Percentiles rank a stretch among this genome's conserved stretches.
Conservation (phyloP, 495 filamentous ascomycete species). For the Penicillium crystallinum region DNA sequence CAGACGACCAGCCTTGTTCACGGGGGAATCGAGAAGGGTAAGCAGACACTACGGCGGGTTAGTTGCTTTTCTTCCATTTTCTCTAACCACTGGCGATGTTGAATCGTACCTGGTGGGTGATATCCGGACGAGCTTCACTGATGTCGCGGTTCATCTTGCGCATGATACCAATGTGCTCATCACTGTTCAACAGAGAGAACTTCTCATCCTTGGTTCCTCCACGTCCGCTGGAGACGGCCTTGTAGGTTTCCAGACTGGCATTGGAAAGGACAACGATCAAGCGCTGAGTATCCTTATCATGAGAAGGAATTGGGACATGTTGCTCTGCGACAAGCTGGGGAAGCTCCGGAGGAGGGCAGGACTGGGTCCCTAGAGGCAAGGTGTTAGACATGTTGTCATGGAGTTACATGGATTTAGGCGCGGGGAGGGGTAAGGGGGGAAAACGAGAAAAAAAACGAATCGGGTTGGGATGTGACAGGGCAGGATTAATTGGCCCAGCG, state of each 20-base stretch:
- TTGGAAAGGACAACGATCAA: conserved; percentile 95
- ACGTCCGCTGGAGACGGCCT: conserved; percentile 69
- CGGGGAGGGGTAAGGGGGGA: background rate
- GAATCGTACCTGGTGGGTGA: conserved; percentile 85
- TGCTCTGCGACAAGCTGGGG: conserved; percentile 92
- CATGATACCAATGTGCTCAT: conserved; percentile 98
- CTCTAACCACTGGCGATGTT: background rate
- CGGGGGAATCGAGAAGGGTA: conserved; percentile 92
- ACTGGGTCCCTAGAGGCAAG: conserved; percentile 67
- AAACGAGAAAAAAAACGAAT: background rate
- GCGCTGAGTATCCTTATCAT: conserved; percentile 82
- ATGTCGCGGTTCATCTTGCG: conserved; percentile 99
- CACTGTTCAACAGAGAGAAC: conserved; percentile 93
- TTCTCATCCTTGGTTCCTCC: conserved; percentile 77
- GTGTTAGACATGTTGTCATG: conserved; percentile 20
- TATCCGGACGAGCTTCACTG: conserved; percentile 94
- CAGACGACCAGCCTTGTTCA: conserved; percentile 96
- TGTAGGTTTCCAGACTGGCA: conserved; percentile 96
- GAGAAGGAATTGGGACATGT: conserved; percentile 72
- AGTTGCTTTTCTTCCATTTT: conserved; percentile 4
- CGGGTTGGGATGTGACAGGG: background rate
- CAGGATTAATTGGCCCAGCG: conserved; percentile 2
- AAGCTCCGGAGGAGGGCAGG: conserved; percentile 83
- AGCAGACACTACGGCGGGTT: conserved; percentile 69
- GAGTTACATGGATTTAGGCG: background rate